Evolutionary conservation across 495 filamentous ascomycete species (phyloP).

Genomic region (Thermochaetoides thermophila): DNA sequence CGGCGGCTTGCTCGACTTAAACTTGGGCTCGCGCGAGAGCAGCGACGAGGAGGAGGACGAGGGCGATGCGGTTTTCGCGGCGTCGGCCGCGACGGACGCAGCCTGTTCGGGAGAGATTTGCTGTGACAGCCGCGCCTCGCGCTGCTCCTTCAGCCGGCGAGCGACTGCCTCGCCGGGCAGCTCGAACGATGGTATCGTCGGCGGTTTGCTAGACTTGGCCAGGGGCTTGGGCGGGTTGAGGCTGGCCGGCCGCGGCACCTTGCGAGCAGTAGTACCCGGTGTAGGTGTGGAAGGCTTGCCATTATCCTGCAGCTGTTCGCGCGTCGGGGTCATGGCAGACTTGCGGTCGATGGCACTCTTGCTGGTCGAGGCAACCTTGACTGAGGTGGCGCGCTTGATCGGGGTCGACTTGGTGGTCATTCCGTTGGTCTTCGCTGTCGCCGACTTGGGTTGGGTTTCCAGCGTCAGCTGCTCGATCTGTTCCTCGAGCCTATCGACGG

Average conservation of each 20-base stretch:
- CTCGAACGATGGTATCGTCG: conserved; percentile 51
- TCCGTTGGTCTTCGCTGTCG: neutral
- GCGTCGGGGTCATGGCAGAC: conserved; percentile 19
- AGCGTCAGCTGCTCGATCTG: conserved; percentile 39
- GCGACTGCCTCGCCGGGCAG: conserved; percentile 59
- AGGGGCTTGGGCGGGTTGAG: conserved; percentile 31
- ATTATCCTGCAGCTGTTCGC: conserved; percentile 3
- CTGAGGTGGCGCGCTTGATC: conserved; percentile 9
- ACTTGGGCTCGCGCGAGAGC: conserved; percentile 25
- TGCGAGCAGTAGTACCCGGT: conserved; percentile 10
- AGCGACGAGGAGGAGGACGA: conserved; percentile 1
- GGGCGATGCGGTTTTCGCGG: too few relatives aligned
- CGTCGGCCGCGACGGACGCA: too few relatives aligned
- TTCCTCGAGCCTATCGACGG: conserved; percentile 54
- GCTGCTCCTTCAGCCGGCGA: conserved; percentile 41
- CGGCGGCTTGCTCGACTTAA: conserved; percentile 44
- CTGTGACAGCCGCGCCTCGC: conserved; percentile 31
- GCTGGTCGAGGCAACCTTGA: conserved; percentile 4
- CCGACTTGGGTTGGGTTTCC: conserved; percentile 23
- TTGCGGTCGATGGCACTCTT: too few relatives aligned
- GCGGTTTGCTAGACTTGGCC: conserved; percentile 43
- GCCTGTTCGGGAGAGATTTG: conserved; percentile 18
- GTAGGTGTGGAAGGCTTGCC: conserved; percentile 12
- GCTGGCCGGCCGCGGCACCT: conserved; percentile 23
- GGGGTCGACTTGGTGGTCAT: conserved; percentile 2